phyloP scores from a whole-genome alignment of 2,329 filamentous ascomycete species.

The Chaetomium sp. region DNA sequence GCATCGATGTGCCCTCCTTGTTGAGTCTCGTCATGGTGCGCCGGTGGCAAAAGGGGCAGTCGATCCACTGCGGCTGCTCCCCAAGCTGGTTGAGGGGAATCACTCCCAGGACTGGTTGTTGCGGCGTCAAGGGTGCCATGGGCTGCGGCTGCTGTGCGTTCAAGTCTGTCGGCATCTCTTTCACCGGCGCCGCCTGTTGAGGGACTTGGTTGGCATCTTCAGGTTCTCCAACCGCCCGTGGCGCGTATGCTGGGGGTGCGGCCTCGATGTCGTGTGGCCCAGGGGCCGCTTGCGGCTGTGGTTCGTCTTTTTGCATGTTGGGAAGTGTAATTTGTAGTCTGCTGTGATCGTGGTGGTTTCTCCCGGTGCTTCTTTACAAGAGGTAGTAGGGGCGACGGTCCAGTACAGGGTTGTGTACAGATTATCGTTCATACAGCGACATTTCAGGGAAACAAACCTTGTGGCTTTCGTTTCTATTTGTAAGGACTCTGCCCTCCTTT shows the following conservation, averaged over 20 bases:
- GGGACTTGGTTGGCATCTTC: background rate
- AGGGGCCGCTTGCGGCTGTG: background rate
- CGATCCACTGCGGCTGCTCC: slow-evolving; percentile 36
- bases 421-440: background rate
- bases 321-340: background rate
- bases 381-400: background rate
- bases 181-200: background rate
- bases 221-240: background rate
- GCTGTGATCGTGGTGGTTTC: background rate
- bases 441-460: background rate
- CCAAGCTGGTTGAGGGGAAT: slow-evolving; percentile 36
- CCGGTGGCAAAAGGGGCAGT: slow-evolving; percentile 39
- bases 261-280: background rate
- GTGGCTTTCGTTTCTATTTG: background rate
- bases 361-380: background rate
- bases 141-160: background rate
- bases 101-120: slow-evolving; percentile 16
- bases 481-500: background rate
- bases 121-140: background rate
- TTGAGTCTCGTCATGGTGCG: slow-evolving; percentile 33
- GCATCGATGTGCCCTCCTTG: slow-evolving; percentile 36
- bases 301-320: background rate
- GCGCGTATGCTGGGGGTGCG: slow-evolving; percentile 11
- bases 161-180: background rate
- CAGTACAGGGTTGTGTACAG: background rate